These are phyloP conservation scores for Pelargonium fulgidum DNA, from an alignment of 441 rosid genomes.

Conservation along the genomic window DNA sequence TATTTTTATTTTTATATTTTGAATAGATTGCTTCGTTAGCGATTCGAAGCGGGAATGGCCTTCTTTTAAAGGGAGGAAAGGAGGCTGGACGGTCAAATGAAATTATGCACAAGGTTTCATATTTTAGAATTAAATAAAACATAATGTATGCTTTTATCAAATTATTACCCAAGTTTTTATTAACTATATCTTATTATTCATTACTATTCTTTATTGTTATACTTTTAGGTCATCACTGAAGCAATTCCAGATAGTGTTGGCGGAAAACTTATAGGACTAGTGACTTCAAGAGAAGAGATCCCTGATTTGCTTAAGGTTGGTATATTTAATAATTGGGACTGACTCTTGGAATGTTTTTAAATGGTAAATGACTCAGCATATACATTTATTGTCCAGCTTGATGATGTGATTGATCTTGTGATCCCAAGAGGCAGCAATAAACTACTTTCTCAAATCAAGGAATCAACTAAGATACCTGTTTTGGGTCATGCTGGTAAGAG, in stretches of 20 bases:
- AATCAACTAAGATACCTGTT: slow-evolving; percentile 90
- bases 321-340: slow-evolving; percentile 14
- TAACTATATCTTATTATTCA: neutral
- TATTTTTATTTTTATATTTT: slow-evolving; percentile 20
- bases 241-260: slow-evolving; percentile 78
- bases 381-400: slow-evolving; percentile 54
- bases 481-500: slow-evolving; percentile 89
- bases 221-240: slow-evolving; percentile 66
- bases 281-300: slow-evolving; percentile 93
- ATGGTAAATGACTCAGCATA: slow-evolving; percentile 5
- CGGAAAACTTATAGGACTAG: slow-evolving; percentile 76
- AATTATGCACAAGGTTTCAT: slow-evolving; percentile 73
- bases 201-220: slow-evolving; percentile 4
- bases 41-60: slow-evolving; percentile 90
- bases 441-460: slow-evolving; percentile 86
- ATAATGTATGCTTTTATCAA: neutral
- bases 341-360: too few relatives aligned
- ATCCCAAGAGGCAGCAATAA: slow-evolving; percentile 98
- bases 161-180: slow-evolving; percentile 8
- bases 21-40: slow-evolving; percentile 90
- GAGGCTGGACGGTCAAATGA: slow-evolving; percentile 93
- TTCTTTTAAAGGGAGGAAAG: slow-evolving; percentile 90
- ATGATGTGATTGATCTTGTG: slow-evolving; percentile 96
- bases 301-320: slow-evolving; percentile 88
- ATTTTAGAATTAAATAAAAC: neutral